These are phyloP conservation scores for Inga leiocalycina DNA, from an alignment of 306 rosid genomes.

Conservation along the genomic window DNA sequence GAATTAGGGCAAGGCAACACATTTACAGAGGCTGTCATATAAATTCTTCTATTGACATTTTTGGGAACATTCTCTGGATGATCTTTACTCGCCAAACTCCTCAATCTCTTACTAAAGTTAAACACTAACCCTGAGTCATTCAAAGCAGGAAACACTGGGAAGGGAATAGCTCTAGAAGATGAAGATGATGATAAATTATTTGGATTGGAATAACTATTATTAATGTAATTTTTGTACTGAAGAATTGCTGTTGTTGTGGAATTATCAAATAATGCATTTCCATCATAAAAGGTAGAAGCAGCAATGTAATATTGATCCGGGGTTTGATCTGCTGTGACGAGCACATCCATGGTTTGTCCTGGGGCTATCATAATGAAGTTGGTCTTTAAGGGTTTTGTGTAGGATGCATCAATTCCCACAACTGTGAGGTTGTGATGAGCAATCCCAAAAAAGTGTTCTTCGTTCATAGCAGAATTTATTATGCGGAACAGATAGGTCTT, in stretches of 20 bases:
- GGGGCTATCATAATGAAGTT: conserved; percentile 47
- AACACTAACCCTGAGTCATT: conserved; percentile 19
- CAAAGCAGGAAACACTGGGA: conserved; percentile 31
- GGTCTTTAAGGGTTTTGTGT: conserved; percentile 42
- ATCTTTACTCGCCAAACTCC: conserved; percentile 40
- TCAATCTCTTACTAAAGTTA: conserved; percentile 19
- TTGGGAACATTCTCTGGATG: conserved; percentile 38
- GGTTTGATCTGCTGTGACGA: conserved; percentile 40
- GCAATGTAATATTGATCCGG: conserved; percentile 39
- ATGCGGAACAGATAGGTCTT: conserved; percentile 43
- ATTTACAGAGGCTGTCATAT: conserved; percentile 38
- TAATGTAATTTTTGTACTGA: background rate
- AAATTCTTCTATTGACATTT: conserved; percentile 24
- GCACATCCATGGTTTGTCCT: conserved; percentile 57
- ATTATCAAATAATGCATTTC: background rate
- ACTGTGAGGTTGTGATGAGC: conserved; percentile 47
- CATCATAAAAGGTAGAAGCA: conserved; percentile 34
- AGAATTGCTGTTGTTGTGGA: conserved; percentile 39
- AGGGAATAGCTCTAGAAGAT: background rate
- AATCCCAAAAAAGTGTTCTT: conserved; percentile 42
- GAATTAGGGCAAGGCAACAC: conserved; percentile 29
- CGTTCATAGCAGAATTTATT: conserved; percentile 44
- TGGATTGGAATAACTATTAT: conserved; percentile 6
- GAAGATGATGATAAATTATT: conserved; percentile 14
- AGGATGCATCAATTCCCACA: conserved; percentile 41